A percentile compares a stretch with the other conserved stretches of the same genome.
phyloP scores from a whole-genome alignment of 2,329 filamentous ascomycete species.

The Fragosphaeria purpurea region DNA sequence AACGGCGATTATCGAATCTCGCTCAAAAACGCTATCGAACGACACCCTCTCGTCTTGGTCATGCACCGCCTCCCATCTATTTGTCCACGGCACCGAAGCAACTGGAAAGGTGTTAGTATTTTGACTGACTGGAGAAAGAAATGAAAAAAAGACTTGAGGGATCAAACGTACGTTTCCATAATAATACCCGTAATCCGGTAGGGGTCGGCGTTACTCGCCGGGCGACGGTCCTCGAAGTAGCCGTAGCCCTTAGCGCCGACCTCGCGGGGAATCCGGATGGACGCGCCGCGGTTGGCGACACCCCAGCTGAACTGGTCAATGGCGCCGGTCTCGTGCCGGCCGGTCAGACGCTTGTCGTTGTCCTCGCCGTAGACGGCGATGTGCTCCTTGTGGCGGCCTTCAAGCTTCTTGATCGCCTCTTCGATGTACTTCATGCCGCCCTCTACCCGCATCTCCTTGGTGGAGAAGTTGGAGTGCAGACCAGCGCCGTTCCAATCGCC shows the following conservation, averaged over 20 bases:
- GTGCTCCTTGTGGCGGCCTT: conserved; percentile 68
- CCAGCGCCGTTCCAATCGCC: conserved; percentile 81
- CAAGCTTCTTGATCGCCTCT: conserved; percentile 72
- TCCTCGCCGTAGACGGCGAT: conserved; percentile 89
- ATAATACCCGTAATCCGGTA: conserved; percentile 51
- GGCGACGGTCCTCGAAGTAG: conserved; percentile 44
- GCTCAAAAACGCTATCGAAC: not conserved
- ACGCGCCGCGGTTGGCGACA: conserved; percentile 90
- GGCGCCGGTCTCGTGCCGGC: conserved; percentile 83
- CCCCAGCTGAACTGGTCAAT: conserved; percentile 93
- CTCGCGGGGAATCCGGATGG: conserved; percentile 65
- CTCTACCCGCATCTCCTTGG: conserved; percentile 75
- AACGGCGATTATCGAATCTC: not conserved
- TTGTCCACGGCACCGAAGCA: conserved; percentile 14
- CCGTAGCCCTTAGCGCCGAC: conserved; percentile 72
- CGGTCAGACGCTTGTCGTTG: conserved; percentile 89
- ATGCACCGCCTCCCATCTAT: not conserved
- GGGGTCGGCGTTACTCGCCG: conserved; percentile 69
- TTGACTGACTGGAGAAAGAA: not conserved
- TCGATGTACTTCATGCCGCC: conserved; percentile 96
- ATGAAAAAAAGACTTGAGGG: not conserved
- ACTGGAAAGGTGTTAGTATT: not conserved
- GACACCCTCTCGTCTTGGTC: not conserved
- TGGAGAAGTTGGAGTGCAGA: conserved; percentile 84
- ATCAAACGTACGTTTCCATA: conserved; percentile 20